These are phyloP conservation scores for Mimosa pudica DNA, from an alignment of 306 rosid genomes.

Conservation along the genomic window DNA sequence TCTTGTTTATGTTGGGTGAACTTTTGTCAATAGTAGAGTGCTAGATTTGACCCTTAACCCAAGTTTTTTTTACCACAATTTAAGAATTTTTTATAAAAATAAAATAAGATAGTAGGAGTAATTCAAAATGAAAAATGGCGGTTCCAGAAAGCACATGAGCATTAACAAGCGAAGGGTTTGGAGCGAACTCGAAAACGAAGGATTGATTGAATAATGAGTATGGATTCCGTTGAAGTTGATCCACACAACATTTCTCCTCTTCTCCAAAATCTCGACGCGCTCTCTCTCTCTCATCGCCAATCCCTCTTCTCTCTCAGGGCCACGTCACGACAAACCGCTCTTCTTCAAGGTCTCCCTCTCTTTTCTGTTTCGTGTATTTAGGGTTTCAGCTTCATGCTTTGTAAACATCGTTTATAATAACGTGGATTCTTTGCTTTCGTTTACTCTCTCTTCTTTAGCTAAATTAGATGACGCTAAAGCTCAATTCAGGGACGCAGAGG, in stretches of 20 bases:
- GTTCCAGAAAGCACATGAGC: neutral
- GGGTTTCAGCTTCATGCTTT: constrained; percentile 34
- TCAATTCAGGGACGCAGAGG: constrained; percentile 70
- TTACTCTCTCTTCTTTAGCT: constrained; percentile 37
- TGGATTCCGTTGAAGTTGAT: constrained; percentile 44
- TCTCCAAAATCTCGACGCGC: constrained; percentile 43
- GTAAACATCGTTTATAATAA: neutral
- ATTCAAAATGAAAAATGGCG: constrained; percentile 39
- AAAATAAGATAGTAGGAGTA: too few relatives aligned
- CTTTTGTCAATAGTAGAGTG: too few relatives aligned
- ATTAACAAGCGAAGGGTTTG: neutral
- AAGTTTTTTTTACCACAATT: too few relatives aligned
- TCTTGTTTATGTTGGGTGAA: too few relatives aligned
- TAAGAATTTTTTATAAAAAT: too few relatives aligned
- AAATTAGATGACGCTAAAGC: constrained; percentile 54
- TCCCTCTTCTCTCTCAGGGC: constrained; percentile 46
- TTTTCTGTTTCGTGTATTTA: neutral
- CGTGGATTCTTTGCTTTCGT: constrained; percentile 21
- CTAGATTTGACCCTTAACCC: too few relatives aligned
- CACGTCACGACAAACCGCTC: constrained; percentile 47
- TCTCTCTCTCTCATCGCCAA: constrained; percentile 35
- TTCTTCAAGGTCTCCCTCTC: constrained; percentile 46
- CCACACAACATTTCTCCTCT: constrained; percentile 41
- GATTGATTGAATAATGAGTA: neutral
- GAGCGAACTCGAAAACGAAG: neutral